A percentile compares a stretch with the other conserved stretches of the same genome.
Conservation (phyloP, 495 filamentous ascomycete species). For the Thermothielavioides terrestris region DNA sequence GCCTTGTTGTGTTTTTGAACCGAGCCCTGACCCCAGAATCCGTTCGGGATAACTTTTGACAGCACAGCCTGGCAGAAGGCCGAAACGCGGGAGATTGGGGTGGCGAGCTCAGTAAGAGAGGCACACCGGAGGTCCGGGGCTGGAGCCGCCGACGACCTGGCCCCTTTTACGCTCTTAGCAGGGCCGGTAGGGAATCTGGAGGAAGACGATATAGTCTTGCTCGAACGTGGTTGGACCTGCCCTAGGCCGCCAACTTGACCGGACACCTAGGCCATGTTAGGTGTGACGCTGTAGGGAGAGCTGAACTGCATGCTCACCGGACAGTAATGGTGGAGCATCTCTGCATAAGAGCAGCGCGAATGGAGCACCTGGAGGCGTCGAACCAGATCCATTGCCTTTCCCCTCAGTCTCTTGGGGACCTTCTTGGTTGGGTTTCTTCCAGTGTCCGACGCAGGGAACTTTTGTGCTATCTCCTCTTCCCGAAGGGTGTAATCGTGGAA, state of each 20-base stretch:
- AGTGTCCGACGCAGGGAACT: slow-evolving; percentile 19
- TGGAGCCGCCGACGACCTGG: background rate
- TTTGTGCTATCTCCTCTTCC: slow-evolving; percentile 66
- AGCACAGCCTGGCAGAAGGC: slow-evolving; percentile 80
- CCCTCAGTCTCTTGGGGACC: slow-evolving; percentile 72
- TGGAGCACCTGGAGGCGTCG: slow-evolving; percentile 61
- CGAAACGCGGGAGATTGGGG: slow-evolving; percentile 60
- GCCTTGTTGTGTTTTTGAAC: slow-evolving; percentile 49
- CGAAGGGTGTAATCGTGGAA: slow-evolving; percentile 77
- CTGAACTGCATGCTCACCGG: slow-evolving; percentile 47
- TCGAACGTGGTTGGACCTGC: background rate
- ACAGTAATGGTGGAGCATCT: slow-evolving; percentile 75
- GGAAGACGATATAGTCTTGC: background rate
- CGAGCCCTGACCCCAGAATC: slow-evolving; percentile 60
- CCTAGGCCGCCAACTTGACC: background rate
- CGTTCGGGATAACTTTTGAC: slow-evolving; percentile 61
- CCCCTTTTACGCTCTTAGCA: slow-evolving; percentile 3
- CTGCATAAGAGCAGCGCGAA: slow-evolving; percentile 63
- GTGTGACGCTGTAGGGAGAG: too few species aligned
- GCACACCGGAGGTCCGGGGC: slow-evolving; percentile 8
- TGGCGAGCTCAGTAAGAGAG: slow-evolving; percentile 61
- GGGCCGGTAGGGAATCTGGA: background rate
- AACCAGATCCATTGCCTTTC: slow-evolving; percentile 49
- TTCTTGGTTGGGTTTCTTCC: slow-evolving; percentile 22
- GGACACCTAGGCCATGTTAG: background rate